These are phyloP conservation scores for Oryza glumipatula DNA, from an alignment of 176 grass and related monocot species.

Conservation along the genomic window DNA sequence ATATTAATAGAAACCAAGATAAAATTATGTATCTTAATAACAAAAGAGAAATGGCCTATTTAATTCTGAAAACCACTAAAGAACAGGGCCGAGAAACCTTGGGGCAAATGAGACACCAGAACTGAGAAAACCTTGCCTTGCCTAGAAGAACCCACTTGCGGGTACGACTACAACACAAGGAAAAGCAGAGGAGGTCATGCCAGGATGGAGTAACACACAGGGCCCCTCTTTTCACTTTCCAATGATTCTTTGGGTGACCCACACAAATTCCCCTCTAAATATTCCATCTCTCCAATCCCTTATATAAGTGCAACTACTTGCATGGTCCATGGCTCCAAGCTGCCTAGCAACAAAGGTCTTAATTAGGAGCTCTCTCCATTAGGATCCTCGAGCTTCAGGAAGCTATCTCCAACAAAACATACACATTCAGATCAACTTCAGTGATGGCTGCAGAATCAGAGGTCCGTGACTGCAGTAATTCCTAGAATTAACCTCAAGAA, in stretches of 20 bases:
- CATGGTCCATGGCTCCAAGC: slow-evolving; percentile 23
- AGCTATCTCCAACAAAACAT: too few relatives aligned
- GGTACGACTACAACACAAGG: slow-evolving; percentile 17
- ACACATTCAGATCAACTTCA: slow-evolving; percentile 7
- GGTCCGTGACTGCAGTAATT: slow-evolving; percentile 38
- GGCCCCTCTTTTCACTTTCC: slow-evolving; percentile 36
- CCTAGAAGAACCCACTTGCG: slow-evolving; percentile 3
- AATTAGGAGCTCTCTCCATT: slow-evolving; percentile 9
- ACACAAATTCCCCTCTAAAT: slow-evolving; percentile 45
- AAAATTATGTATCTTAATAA: too few relatives aligned
- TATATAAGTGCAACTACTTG: slow-evolving; percentile 44
- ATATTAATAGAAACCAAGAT: too few relatives aligned
- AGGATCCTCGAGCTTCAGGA: slow-evolving; percentile 15
- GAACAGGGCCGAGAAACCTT: not conserved
- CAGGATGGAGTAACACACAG: slow-evolving; percentile 21
- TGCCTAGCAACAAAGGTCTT: slow-evolving; percentile 20
- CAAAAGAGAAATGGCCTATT: too few relatives aligned
- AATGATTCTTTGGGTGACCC: slow-evolving; percentile 53
- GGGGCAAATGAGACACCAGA: not conserved
- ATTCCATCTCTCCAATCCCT: slow-evolving; percentile 37
- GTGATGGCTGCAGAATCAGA: slow-evolving; percentile 46
- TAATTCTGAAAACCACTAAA: too few relatives aligned
- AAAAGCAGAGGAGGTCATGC: slow-evolving; percentile 22
- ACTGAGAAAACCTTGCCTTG: not conserved
- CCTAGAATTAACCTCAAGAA: not conserved